phyloP scores from a whole-genome alignment of 1,139 yeast species.

The Protomyces inouyei region DNA sequence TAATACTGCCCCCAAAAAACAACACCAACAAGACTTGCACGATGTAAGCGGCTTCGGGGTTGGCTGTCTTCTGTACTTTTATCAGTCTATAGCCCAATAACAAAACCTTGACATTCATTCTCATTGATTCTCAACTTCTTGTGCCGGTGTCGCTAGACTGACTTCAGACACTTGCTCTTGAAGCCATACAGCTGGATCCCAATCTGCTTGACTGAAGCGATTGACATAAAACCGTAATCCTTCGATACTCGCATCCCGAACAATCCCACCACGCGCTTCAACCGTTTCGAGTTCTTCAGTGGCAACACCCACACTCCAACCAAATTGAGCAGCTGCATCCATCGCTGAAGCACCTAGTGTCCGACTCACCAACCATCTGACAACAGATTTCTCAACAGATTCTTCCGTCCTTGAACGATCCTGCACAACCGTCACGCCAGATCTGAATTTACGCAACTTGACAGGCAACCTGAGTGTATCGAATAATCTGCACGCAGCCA shows the following conservation, averaged over 20 bases:
- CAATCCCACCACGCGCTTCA: conserved; percentile 53
- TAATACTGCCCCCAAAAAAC: no score
- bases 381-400: conserved; percentile 34
- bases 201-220: not conserved
- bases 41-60: no score
- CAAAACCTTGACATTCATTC: not conserved
- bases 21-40: no score
- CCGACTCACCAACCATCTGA: conserved; percentile 38
- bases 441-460: conserved; percentile 42
- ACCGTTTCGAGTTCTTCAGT: conserved; percentile 61
- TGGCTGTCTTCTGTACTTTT: not conserved
- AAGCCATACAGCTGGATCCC: conserved; percentile 1
- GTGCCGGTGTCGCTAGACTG: not conserved
- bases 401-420: conserved; percentile 42
- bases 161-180: not conserved
- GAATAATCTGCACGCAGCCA: conserved; percentile 50
- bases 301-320: conserved; percentile 67
- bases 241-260: conserved; percentile 61
- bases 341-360: conserved; percentile 44
- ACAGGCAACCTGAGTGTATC: conserved; percentile 48
- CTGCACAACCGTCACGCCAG: conserved; percentile 48
- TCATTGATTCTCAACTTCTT: not conserved
- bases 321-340: conserved; percentile 52
- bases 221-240: conserved; percentile 41
- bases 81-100: not conserved